These are phyloP conservation scores for Populus deltoides DNA, from an alignment of 345 rosid species.

Conservation along the genomic window DNA sequence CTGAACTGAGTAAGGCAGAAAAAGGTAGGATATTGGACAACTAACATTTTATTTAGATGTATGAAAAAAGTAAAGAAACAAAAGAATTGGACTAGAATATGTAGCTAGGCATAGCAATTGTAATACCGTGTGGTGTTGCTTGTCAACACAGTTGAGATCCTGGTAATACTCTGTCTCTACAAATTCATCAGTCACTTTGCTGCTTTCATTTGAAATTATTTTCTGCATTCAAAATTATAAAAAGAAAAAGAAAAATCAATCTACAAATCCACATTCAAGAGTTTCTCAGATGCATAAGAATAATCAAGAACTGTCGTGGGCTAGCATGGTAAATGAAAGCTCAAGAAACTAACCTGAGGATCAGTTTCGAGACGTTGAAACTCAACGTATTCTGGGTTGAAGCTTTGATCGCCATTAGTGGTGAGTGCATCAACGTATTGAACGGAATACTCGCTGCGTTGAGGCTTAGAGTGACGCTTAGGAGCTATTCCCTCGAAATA, in stretches of 20 bases:
- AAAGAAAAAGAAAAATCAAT: neutral
- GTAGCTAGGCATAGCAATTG: no score
- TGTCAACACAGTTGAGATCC: constrained; percentile 56
- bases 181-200: constrained; percentile 46
- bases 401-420: neutral
- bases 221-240: constrained; percentile 26
- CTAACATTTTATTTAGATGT: no score
- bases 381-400: constrained; percentile 40
- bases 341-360: constrained; percentile 25
- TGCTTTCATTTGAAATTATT: constrained; percentile 28
- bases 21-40: no score
- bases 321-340: no score
- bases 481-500: constrained; percentile 51
- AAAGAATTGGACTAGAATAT: no score
- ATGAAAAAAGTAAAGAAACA: neutral
- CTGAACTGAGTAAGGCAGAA: no score
- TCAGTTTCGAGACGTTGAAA: constrained; percentile 48
- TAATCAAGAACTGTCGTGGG: no score
- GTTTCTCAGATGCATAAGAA: no score
- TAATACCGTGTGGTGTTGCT: constrained; percentile 61
- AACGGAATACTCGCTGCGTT: constrained; percentile 52
- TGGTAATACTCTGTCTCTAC: constrained; percentile 61
- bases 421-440: constrained; percentile 37
- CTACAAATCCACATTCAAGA: neutral
- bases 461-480: constrained; percentile 62